Conservation (phyloP, 352 stramenopile species). For the Globisporangium acanthophoron region DNA sequence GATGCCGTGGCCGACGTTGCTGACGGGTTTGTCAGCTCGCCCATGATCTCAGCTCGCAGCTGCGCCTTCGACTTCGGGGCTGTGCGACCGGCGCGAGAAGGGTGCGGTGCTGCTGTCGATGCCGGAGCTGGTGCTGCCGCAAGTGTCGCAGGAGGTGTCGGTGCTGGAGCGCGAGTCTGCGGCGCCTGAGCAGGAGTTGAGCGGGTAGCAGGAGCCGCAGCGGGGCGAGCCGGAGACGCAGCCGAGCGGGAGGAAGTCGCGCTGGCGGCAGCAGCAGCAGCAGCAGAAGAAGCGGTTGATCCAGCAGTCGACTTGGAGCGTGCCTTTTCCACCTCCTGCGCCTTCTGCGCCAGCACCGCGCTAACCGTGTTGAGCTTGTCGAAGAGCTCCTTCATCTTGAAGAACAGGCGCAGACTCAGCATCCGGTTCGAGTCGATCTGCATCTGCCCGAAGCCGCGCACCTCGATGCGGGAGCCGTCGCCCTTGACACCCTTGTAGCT, state of each 20-base stretch:
- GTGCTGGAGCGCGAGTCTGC: neutral
- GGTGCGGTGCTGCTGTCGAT: conserved; percentile 1
- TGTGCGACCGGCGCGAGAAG: neutral
- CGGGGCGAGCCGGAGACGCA: conserved; percentile 10
- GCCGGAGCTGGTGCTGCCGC: neutral
- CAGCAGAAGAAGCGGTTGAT: too few relatives aligned
- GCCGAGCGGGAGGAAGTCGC: too few relatives aligned
- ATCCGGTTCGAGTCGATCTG: conserved; percentile 32
- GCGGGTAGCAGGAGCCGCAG: conserved; percentile 4
- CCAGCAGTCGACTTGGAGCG: conserved; percentile 27
- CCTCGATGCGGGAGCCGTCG: conserved; percentile 51
- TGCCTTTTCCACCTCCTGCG: conserved; percentile 34
- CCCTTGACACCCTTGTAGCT: conserved; percentile 58
- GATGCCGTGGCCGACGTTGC: conserved; percentile 14
- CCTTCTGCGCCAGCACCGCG: neutral
- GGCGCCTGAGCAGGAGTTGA: neutral
- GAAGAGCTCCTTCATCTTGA: conserved; percentile 51
- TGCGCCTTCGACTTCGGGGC: conserved; percentile 4
- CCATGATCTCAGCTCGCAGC: conserved; percentile 32
- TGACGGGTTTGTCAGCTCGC: conserved; percentile 38
- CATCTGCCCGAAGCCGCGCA: conserved; percentile 42
- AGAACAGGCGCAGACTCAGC: conserved; percentile 52
- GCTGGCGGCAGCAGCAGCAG: too few relatives aligned
- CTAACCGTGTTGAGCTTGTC: conserved; percentile 32
- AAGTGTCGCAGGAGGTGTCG: too few relatives aligned